Percentiles rank a stretch among this genome's conserved stretches.
Conservation (phyloP, 148 eudicot genomes). For the Chenopodium quinoa region DNA sequence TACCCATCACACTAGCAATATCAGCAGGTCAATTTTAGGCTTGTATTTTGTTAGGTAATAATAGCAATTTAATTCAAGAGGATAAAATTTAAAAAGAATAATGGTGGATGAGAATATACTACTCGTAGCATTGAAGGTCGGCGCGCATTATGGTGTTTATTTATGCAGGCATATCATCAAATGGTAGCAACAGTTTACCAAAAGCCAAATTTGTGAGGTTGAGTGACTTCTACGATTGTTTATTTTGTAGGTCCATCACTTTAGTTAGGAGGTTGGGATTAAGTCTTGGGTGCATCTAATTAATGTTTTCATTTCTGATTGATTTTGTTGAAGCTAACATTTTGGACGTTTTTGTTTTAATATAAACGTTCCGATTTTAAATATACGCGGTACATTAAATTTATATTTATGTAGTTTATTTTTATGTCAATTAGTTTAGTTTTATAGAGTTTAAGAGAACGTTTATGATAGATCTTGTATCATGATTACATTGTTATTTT, state of each 20-base stretch:
- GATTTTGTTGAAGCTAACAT: neutral
- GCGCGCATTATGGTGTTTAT: neutral
- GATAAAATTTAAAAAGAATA: too few relatives aligned
- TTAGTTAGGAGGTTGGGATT: neutral
- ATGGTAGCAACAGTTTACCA: neutral
- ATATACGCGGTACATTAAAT: too few relatives aligned
- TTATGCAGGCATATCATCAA: conserved; percentile 7
- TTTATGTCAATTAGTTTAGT: neutral
- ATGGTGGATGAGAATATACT: neutral
- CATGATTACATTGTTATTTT: too few relatives aligned
- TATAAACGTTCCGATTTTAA: too few relatives aligned
- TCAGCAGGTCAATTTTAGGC: neutral
- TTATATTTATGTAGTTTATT: too few relatives aligned
- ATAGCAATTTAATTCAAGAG: too few relatives aligned
- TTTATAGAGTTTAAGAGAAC: neutral
- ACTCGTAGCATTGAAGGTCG: neutral
- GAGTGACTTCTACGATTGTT: conserved; percentile 12
- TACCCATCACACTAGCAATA: neutral
- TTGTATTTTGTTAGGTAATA: neutral
- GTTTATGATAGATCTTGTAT: too few relatives aligned
- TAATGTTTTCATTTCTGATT: neutral
- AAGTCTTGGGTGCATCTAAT: conserved; percentile 6
- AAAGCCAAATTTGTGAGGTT: neutral
- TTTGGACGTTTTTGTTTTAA: neutral
- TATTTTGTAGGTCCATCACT: conserved; percentile 6